Evolutionary conservation across 2,329 filamentous ascomycete genomes (phyloP).

Genomic region (Rutstroemia sydowiana): DNA sequence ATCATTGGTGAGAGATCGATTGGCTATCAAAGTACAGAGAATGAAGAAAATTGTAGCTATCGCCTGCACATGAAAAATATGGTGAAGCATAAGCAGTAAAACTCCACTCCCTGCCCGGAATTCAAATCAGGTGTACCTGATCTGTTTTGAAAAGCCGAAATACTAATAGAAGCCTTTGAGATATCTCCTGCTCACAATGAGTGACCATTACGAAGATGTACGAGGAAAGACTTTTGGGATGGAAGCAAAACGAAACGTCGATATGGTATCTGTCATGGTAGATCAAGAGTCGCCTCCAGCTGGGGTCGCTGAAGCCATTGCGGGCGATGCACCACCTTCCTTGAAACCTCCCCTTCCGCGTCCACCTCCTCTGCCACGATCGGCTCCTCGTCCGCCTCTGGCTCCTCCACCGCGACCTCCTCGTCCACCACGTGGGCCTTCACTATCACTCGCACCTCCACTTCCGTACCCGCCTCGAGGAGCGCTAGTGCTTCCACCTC

Average conservation of each 20-base stretch:
- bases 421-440: constrained; percentile 47
- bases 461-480: constrained; percentile 73
- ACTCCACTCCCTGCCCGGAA: constrained; percentile 28
- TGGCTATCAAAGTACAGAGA: constrained; percentile 29
- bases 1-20: constrained; percentile 24
- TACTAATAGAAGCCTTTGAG: constrained; percentile 17
- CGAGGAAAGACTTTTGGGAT: constrained; percentile 27
- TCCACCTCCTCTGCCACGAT: constrained; percentile 49
- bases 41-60: constrained; percentile 26
- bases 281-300: constrained; percentile 26
- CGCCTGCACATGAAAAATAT: constrained; percentile 20
- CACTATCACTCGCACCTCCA: constrained; percentile 71
- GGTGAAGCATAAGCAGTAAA: constrained; percentile 30
- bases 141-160: constrained; percentile 19
- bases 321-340: constrained; percentile 40
- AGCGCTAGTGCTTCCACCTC: constrained; percentile 50
- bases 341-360: constrained; percentile 49
- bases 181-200: constrained; percentile 25
- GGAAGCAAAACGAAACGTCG: constrained; percentile 20
- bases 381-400: constrained; percentile 46
- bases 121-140: constrained; percentile 20
- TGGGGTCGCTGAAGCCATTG: constrained; percentile 44
- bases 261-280: neutral
- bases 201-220: constrained; percentile 29
- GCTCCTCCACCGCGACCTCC: constrained; percentile 48